Conservation (phyloP, 257 asterid species). For the Jaltomata sinuosa region DNA sequence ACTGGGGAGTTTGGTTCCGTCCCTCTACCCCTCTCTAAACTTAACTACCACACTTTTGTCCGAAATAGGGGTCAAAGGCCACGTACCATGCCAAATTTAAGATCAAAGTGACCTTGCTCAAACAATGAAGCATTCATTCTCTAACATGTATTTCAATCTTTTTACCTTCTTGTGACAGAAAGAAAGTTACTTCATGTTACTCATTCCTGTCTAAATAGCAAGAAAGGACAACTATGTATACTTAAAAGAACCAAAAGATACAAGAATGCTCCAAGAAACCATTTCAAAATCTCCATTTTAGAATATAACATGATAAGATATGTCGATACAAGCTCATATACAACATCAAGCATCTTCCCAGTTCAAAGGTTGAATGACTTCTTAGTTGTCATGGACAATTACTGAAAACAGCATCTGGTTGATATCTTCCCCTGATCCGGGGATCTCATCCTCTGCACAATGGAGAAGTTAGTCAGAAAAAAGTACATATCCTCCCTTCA, state of each 20-base stretch:
- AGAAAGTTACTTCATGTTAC: neutral
- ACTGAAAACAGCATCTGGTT: conserved; percentile 85
- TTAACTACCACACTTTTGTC: neutral
- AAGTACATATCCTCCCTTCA: neutral
- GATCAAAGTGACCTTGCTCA: neutral
- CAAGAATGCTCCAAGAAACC: neutral
- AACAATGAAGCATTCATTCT: neutral
- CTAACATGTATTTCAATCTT: neutral
- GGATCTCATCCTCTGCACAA: conserved; percentile 42
- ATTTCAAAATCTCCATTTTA: neutral
- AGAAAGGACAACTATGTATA: neutral
- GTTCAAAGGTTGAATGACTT: neutral
- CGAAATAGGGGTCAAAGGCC: neutral
- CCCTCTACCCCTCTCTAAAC: neutral
- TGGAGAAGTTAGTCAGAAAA: neutral
- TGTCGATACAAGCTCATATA: neutral
- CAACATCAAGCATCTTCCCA: neutral
- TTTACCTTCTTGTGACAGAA: neutral
- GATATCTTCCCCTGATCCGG: conserved; percentile 51
- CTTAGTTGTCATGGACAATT: conserved; percentile 58
- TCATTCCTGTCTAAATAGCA: neutral
- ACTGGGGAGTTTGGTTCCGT: neutral
- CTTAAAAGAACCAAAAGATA: neutral
- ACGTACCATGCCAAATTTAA: neutral
- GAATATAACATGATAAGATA: neutral